phyloP scores from a whole-genome alignment of 169 alveolate species.

The Plasmodium blacklocki region DNA sequence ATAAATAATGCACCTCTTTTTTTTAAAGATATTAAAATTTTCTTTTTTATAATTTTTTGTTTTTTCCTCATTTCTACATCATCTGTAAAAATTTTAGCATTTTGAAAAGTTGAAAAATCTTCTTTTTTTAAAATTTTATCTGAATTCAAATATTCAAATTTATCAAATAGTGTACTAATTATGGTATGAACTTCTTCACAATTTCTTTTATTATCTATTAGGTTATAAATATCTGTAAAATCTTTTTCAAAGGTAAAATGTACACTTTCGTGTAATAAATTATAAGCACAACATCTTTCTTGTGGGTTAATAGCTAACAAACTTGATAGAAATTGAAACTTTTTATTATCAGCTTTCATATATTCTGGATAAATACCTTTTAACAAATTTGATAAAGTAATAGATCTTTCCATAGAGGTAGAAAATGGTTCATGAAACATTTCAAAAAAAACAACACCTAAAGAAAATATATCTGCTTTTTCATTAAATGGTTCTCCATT shows the following conservation, averaged over 20 bases:
- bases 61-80: slow-evolving; percentile 33
- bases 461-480: slow-evolving; percentile 88
- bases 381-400: slow-evolving; percentile 81
- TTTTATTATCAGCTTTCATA: slow-evolving; percentile 77
- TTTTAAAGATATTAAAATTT: slow-evolving; percentile 28
- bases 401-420: slow-evolving; percentile 88
- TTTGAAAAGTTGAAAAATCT: slow-evolving; percentile 30
- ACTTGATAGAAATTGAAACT: slow-evolving; percentile 79
- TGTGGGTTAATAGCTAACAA: slow-evolving; percentile 82
- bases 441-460: slow-evolving; percentile 90
- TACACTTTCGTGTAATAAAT: slow-evolving; percentile 80
- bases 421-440: slow-evolving; percentile 88
- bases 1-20: slow-evolving; percentile 75
- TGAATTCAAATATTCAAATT: slow-evolving; percentile 53
- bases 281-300: slow-evolving; percentile 83
- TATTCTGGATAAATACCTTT: slow-evolving; percentile 83
- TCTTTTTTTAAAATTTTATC: slow-evolving; percentile 45
- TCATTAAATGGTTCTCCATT: slow-evolving; percentile 86
- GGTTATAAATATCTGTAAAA: slow-evolving; percentile 78
- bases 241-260: slow-evolving; percentile 79
- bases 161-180: slow-evolving; percentile 80
- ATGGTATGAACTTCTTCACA: slow-evolving; percentile 84
- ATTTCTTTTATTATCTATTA: slow-evolving; percentile 81
- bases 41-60: slow-evolving; percentile 29
- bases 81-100: slow-evolving; percentile 59